Evolutionary conservation across 768 basidiomycete genomes (phyloP), one percentile per base, ranked within the genome.

Genomic region (Tylopilus plumbeoviolaceoides): DNA sequence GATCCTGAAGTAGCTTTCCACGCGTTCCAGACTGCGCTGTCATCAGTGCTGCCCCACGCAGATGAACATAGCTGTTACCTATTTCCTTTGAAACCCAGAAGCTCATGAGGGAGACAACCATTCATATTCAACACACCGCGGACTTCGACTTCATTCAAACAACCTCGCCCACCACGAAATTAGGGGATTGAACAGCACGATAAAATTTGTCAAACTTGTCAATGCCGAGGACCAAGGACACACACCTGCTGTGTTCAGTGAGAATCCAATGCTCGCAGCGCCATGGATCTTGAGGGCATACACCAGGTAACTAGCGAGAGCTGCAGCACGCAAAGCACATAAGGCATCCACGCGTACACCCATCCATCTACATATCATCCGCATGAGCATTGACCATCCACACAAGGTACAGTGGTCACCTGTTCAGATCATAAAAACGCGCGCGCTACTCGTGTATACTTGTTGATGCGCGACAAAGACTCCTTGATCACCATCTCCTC

Each of bases 161-260:
- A n/a, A 56, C n/a, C 76, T 61, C 9, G 80, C 66, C 31, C 74
- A 75, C 67, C 70, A 78, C 39, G 87, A 62, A 40, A 87, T 81
- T 67, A 78, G 63, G 15, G 70, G 64, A 48, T 79, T 81, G 63
- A 87, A 85, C 4, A 73, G 74, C 20, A 84, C 78, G 72, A 44
- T 25, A 18, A 27, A 14, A n/a, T 25, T 9, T n/a, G 17, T 57
- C 14, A 21, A 12, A 17, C 18, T 43, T 9, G 7, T 12, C 15
- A 7, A 1, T 14, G 18, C n/a, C 8, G 17, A 17, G 6, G 10
- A 46, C n/a, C 0, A 36, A 30, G 18, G 20, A 60, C 64, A 14
- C 30, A 73, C 73, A 12, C 31, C 31, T 28, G 77, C 76, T 74
- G 76, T 73, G 25, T 65, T 72, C 53, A 73, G 49, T 14, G 72